Evolutionary conservation across 768 basidiomycete species (phyloP), one percentile per base, ranked within the genome.

Genomic region (Phaeotremella skinneri): DNA sequence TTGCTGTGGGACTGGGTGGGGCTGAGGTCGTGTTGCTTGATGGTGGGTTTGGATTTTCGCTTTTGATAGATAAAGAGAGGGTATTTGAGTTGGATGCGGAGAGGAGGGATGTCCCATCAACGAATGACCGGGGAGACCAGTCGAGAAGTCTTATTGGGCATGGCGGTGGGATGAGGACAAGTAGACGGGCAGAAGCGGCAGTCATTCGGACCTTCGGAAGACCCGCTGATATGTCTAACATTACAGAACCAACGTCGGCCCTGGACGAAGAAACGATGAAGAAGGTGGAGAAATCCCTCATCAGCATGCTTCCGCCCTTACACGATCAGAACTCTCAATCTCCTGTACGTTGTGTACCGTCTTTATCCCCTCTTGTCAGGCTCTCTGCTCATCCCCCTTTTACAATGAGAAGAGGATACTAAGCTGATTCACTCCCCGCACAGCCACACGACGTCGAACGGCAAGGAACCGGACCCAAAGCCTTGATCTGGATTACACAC

Each of bases 401-500:
- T 27, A 31, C 5, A 25, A n/a, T 45, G 9, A 14, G 4, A 47
- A 34, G 17, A 20, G 25, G 41, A 55, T 20, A 42, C 4, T 56
- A 26, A 29, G 27, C 37, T 39, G 50, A 48, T 27, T 23, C 21
- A 30, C 11, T 42, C 47, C 17, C 41, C n/a, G 48, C 39, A 49
- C 49, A 51, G 14, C 26, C 17, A 7, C 17, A 45, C 42, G 23
- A 27, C 9, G 47, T 58, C 9, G 26, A 58, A n/a, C 45, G 62
- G 42, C 62, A 55, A 41, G 62, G 59, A 20, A 63, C 52, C 11
- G 64, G 63, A 34, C 79, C 31, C 52, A 88, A 88, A 71, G 87
- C 89, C 0, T 77, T 90, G 39, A 72, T 92, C 2, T 92, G 90
- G 90, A 89, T 92, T 59, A 92, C 91, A 0, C 90, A 91, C 73